phyloP scores from a whole-genome alignment of 225 moss, liverwort and hornwort genomes.

The Thuidium tamariscinum region DNA sequence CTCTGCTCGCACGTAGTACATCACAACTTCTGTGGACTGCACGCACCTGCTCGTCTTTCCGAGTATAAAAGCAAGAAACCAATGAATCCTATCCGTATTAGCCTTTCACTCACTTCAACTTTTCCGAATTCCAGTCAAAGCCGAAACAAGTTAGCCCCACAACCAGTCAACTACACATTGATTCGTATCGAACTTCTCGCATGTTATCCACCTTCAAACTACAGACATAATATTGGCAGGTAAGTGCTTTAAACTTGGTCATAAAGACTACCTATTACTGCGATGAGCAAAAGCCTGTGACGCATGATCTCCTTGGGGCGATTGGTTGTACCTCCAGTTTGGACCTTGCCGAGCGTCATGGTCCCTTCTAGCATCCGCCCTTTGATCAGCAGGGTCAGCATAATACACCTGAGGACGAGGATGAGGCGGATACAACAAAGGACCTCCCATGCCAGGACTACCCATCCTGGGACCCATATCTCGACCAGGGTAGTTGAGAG shows the following conservation, averaged over 20 bases:
- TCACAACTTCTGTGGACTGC: not conserved
- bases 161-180: not conserved
- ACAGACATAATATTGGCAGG: not conserved
- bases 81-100: not conserved
- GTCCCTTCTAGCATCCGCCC: not conserved
- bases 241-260: not conserved
- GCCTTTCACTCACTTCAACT: not conserved
- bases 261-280: not conserved
- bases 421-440: not conserved
- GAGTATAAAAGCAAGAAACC: not conserved
- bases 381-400: not conserved
- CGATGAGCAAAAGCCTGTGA: not conserved
- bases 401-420: constrained; percentile 9
- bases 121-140: not conserved
- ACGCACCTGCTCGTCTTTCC: not conserved
- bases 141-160: not conserved
- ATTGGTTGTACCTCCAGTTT: constrained; percentile 6
- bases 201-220: not conserved
- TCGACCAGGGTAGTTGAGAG: not conserved
- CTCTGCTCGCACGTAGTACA: not conserved
- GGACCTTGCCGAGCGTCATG: not conserved
- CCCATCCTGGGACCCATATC: not conserved
- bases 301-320: not conserved
- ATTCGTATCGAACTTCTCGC: not conserved
- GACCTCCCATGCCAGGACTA: not conserved